A percentile compares a stretch with the other conserved stretches of the same genome.
Evolutionary conservation across 2,329 filamentous ascomycete species (phyloP).

Genomic region (Verruconis gallopava): DNA sequence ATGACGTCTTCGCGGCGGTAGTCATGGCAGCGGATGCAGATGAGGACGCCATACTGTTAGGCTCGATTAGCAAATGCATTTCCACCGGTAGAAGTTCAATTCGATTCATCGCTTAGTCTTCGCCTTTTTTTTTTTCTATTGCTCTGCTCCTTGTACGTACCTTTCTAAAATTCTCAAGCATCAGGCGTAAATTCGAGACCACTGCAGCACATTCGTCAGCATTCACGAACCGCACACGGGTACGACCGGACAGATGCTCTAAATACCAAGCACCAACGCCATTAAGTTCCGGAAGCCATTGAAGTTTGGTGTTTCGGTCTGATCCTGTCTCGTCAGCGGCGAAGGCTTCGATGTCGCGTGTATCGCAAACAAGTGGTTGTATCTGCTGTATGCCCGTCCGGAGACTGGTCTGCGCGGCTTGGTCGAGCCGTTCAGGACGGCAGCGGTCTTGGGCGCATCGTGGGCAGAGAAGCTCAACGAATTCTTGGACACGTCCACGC

Average conservation of each 20-base stretch:
- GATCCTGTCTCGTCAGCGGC: slow-evolving; percentile 68
- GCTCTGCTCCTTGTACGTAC: no score
- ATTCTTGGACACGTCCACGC: slow-evolving; percentile 15
- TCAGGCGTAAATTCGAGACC: slow-evolving; percentile 81
- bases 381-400: slow-evolving; percentile 38
- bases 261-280: slow-evolving; percentile 75
- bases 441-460: no score
- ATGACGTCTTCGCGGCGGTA: slow-evolving; percentile 67
- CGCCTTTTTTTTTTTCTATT: no score
- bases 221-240: not conserved
- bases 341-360: slow-evolving; percentile 63
- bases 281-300: slow-evolving; percentile 91
- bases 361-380: slow-evolving; percentile 82
- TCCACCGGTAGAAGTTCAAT: no score
- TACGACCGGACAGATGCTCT: not conserved
- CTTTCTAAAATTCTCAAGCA: slow-evolving; percentile 96
- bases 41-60: slow-evolving; percentile 76
- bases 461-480: not conserved
- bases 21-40: slow-evolving; percentile 82
- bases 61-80: not conserved
- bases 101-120: not conserved
- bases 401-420: not conserved
- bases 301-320: slow-evolving; percentile 63
- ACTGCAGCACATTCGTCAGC: slow-evolving; percentile 37
- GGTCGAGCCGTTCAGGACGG: not conserved